Conservation (phyloP, 73 alveolate genomes). For the Paramecium sexaurelia region DNA sequence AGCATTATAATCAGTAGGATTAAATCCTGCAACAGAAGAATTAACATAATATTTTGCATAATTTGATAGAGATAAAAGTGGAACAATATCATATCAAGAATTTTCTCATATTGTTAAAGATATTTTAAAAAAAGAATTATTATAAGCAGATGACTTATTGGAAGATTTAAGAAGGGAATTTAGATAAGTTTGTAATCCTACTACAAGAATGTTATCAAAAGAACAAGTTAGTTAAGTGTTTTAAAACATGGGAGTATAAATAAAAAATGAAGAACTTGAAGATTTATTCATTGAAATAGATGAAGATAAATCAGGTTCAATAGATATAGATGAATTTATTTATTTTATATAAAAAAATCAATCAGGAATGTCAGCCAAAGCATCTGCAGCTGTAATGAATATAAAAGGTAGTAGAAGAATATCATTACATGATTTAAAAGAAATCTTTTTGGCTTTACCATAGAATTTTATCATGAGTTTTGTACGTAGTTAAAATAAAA, state of each 20-base stretch:
- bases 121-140: constrained; percentile 55
- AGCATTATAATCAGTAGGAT: constrained; percentile 52
- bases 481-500: constrained; percentile 54
- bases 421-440: constrained; percentile 55
- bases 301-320: constrained; percentile 61
- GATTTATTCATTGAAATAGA: constrained; percentile 64
- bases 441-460: constrained; percentile 51
- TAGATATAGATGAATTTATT: constrained; percentile 67
- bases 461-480: constrained; percentile 52
- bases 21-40: constrained; percentile 45
- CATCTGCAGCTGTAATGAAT: constrained; percentile 55
- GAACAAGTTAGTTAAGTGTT: constrained; percentile 60
- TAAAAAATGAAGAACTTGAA: constrained; percentile 39
- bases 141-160: constrained; percentile 66
- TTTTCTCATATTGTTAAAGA: constrained; percentile 51
- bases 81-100: constrained; percentile 58
- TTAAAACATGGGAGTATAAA: constrained; percentile 50
- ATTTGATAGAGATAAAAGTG: constrained; percentile 62
- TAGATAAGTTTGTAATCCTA: constrained; percentile 53
- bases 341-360: constrained; percentile 45
- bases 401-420: constrained; percentile 47
- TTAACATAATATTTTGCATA: constrained; percentile 35
- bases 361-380: constrained; percentile 56
- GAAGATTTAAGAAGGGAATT: constrained; percentile 61
- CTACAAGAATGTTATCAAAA: constrained; percentile 56